Conservation (phyloP, 805 yeast species). For the Danielia oregonensis region DNA sequence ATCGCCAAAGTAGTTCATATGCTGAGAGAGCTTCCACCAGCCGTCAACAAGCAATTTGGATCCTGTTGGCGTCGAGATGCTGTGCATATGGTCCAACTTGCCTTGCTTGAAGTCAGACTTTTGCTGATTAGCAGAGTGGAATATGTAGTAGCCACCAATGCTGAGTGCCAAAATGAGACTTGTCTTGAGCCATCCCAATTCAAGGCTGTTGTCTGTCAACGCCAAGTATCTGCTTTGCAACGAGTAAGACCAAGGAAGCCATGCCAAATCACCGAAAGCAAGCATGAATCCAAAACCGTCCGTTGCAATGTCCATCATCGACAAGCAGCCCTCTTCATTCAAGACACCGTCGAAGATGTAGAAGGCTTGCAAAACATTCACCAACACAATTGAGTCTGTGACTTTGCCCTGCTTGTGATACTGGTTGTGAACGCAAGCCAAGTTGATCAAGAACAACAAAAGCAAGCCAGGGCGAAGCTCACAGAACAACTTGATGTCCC, state of each 20-base stretch:
- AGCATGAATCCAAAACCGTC: constrained; percentile 98
- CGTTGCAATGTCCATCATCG: constrained; percentile 94
- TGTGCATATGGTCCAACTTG: constrained; percentile 58
- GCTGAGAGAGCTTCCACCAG: constrained; percentile 95
- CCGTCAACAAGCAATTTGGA: constrained; percentile 82
- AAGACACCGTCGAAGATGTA: constrained; percentile 90
- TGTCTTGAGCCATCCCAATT: constrained; percentile 44
- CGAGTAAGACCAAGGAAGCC: constrained; percentile 90
- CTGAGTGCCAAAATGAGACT: constrained; percentile 45
- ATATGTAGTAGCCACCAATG: constrained; percentile 69
- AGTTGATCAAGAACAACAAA: constrained; percentile 75
- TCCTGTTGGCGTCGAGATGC: constrained; percentile 69
- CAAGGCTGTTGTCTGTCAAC: constrained; percentile 47
- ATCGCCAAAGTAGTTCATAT: constrained; percentile 93
- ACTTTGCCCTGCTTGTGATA: constrained; percentile 57
- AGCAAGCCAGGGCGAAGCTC: constrained; percentile 94
- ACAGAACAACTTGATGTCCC: constrained; percentile 89
- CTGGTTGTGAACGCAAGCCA: constrained; percentile 80
- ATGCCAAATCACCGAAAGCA: constrained; percentile 86
- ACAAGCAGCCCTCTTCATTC: constrained; percentile 82
- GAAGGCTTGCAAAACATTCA: constrained; percentile 67
- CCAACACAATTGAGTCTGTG: constrained; percentile 68
- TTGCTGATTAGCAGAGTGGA: constrained; percentile 80
- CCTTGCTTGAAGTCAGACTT: constrained; percentile 83
- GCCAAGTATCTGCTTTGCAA: constrained; percentile 82